A percentile compares a stretch with the other conserved stretches of the same genome.
These are phyloP conservation scores for Fonsecaea pugnacius DNA, from an alignment of 2,329 filamentous ascomycete species.

Conservation along the genomic window DNA sequence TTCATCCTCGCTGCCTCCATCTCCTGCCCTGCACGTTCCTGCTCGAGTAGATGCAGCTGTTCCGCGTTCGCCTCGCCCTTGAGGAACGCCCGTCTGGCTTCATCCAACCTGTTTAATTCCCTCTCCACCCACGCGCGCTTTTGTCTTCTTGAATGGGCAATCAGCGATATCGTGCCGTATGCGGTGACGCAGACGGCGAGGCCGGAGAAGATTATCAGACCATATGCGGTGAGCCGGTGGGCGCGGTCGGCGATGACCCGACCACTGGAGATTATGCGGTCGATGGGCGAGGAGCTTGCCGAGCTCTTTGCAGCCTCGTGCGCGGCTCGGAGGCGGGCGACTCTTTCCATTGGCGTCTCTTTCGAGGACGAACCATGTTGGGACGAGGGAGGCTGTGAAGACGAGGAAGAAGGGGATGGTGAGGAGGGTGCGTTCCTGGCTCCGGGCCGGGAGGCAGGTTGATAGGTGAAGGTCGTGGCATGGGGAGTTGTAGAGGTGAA, in stretches of 20 bases:
- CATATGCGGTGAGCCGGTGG: slow-evolving; percentile 64
- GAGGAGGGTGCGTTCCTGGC: slow-evolving; percentile 29
- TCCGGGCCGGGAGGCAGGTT: slow-evolving; percentile 38
- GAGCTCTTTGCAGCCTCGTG: slow-evolving; percentile 69
- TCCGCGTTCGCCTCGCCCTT: slow-evolving; percentile 47
- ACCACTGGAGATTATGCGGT: slow-evolving; percentile 59
- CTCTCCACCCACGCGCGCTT: slow-evolving; percentile 64
- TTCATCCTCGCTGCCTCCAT: slow-evolving; percentile 48
- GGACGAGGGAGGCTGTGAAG: slow-evolving; percentile 24
- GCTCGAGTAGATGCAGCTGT: slow-evolving; percentile 50
- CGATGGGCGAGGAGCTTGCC: slow-evolving; percentile 60
- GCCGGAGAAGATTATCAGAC: slow-evolving; percentile 64
- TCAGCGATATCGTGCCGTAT: slow-evolving; percentile 68
- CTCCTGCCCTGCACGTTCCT: slow-evolving; percentile 51
- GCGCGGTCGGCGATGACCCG: slow-evolving; percentile 63
- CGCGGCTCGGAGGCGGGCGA: slow-evolving; percentile 69
- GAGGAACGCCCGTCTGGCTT: slow-evolving; percentile 49
- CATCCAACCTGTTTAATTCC: slow-evolving; percentile 48
- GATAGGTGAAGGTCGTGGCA: slow-evolving; percentile 41
- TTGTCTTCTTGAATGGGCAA: slow-evolving; percentile 70
- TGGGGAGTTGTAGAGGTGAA: slow-evolving; percentile 58
- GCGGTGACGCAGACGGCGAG: slow-evolving; percentile 64
- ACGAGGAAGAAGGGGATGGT: slow-evolving; percentile 22
- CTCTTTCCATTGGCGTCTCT: slow-evolving; percentile 72
- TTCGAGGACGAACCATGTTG: slow-evolving; percentile 31